Evolutionary conservation across 108 stramenopile species (phyloP).

Genomic region (Pseudonitzschia pungens): DNA sequence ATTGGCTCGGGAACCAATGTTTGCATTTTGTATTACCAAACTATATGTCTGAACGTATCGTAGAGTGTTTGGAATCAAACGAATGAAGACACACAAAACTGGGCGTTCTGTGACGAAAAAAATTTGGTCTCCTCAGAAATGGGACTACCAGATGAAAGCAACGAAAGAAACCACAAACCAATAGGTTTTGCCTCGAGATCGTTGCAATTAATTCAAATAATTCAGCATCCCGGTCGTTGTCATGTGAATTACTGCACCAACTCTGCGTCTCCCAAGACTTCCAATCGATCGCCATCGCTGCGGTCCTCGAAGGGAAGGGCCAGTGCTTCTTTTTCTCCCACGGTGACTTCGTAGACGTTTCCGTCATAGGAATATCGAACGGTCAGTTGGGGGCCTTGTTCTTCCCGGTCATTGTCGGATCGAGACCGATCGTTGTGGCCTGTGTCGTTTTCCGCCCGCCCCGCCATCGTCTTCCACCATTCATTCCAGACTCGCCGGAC

Average conservation of each 20-base stretch:
- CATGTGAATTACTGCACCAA: conserved; percentile 13
- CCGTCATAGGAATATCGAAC: conserved; percentile 35
- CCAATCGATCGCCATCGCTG: conserved; percentile 1
- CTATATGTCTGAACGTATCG: too few species aligned
- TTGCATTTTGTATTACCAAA: too few species aligned
- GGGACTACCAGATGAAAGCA: too few species aligned
- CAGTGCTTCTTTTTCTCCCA: conserved; percentile 29
- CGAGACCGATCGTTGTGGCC: neutral
- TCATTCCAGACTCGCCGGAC: neutral
- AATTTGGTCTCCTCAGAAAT: too few species aligned
- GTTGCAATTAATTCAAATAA: too few species aligned
- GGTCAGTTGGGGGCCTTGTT: conserved; percentile 22
- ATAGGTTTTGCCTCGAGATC: too few species aligned
- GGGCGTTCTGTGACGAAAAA: too few species aligned
- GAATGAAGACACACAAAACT: too few species aligned
- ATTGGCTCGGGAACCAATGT: too few species aligned
- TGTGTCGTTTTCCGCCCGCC: neutral
- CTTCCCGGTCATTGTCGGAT: neutral
- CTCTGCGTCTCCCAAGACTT: conserved; percentile 23
- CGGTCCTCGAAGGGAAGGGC: conserved; percentile 18
- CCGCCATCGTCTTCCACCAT: neutral
- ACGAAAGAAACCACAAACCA: too few species aligned
- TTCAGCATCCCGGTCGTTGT: too few species aligned
- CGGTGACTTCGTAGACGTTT: conserved; percentile 35
- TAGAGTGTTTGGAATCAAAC: too few species aligned